Percentiles rank a stretch among this genome's conserved stretches.
These are phyloP conservation scores for Aspergillus sp. DNA, from an alignment of 2,329 filamentous ascomycete species.

Conservation along the genomic window DNA sequence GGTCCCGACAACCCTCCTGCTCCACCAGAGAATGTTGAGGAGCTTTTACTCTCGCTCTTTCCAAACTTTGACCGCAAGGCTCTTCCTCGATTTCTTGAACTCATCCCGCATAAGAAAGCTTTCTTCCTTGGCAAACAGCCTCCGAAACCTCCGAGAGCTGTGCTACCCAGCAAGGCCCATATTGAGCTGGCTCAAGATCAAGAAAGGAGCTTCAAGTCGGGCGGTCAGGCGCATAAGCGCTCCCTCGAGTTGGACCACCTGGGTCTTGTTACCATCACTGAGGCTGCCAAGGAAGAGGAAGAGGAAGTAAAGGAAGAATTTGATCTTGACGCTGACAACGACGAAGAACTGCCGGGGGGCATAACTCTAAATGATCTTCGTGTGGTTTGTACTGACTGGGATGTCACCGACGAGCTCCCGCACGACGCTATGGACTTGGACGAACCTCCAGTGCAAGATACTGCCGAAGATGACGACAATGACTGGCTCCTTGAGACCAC, in stretches of 20 bases:
- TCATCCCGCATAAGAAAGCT: slow-evolving; percentile 78
- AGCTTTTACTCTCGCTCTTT: slow-evolving; percentile 75
- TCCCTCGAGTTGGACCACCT: slow-evolving; percentile 54
- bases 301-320: slow-evolving; percentile 49
- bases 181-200: slow-evolving; percentile 84
- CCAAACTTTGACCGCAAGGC: slow-evolving; percentile 75
- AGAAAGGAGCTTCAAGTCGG: slow-evolving; percentile 79
- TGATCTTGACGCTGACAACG: slow-evolving; percentile 56
- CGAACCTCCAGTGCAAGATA: slow-evolving; percentile 17
- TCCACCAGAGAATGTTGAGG: slow-evolving; percentile 68
- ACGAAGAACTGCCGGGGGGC: slow-evolving; percentile 64
- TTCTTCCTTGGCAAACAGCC: slow-evolving; percentile 77
- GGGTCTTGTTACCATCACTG: slow-evolving; percentile 49
- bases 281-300: slow-evolving; percentile 47
- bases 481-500: slow-evolving; percentile 48
- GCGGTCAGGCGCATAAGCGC: slow-evolving; percentile 57
- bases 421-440: slow-evolving; percentile 30
- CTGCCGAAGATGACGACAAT: slow-evolving; percentile 54
- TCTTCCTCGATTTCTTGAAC: slow-evolving; percentile 73
- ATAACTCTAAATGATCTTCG: slow-evolving; percentile 77
- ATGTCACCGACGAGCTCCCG: slow-evolving; percentile 57
- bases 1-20: slow-evolving; percentile 62
- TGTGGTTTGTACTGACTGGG: slow-evolving; percentile 84
- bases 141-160: slow-evolving; percentile 71
- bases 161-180: slow-evolving; percentile 83